phyloP scores from a whole-genome alignment of 108 stramenopile genomes.

The Cyclostephanos tholiformis region DNA sequence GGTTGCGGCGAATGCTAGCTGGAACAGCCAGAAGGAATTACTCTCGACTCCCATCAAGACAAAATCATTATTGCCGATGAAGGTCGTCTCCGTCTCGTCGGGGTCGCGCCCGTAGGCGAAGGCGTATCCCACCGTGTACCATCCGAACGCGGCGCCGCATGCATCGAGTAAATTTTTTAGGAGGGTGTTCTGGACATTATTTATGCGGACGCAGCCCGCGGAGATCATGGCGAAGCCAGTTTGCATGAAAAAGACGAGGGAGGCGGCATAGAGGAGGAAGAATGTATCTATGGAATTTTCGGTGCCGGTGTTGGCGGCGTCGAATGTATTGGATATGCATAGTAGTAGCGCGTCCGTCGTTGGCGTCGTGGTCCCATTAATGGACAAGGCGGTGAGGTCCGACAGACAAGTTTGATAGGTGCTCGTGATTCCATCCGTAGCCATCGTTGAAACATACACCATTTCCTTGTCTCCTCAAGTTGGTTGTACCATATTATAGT shows the following conservation, averaged over 20 bases:
- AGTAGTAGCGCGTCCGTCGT: conserved; percentile 32
- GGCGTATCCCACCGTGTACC: conserved; percentile 80
- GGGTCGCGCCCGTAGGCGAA: conserved; percentile 74
- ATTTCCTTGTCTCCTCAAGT: conserved; percentile 3
- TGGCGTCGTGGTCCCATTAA: not conserved
- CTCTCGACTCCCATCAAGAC: conserved; percentile 44
- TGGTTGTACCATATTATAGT: too few species aligned
- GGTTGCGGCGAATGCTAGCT: conserved; percentile 85
- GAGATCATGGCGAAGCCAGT: conserved; percentile 76
- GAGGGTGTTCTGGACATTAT: conserved; percentile 90
- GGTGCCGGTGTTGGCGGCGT: not conserved
- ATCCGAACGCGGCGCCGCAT: conserved; percentile 73
- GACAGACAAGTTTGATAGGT: conserved; percentile 10
- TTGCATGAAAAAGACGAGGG: conserved; percentile 90
- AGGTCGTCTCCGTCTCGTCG: conserved; percentile 40
- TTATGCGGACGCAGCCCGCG: conserved; percentile 84
- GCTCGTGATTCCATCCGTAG: not conserved
- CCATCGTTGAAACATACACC: not conserved
- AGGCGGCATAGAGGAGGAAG: conserved; percentile 68
- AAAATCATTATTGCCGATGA: conserved; percentile 68
- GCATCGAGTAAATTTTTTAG: conserved; percentile 91
- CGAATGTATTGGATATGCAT: conserved; percentile 31
- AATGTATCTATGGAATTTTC: conserved; percentile 47
- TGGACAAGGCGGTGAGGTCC: not conserved
- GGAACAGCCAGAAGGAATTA: conserved; percentile 76